Percentiles rank a stretch among this genome's conserved stretches.
These are phyloP conservation scores for Solanum chilense DNA, from an alignment of 257 asterid genomes.

Conservation along the genomic window DNA sequence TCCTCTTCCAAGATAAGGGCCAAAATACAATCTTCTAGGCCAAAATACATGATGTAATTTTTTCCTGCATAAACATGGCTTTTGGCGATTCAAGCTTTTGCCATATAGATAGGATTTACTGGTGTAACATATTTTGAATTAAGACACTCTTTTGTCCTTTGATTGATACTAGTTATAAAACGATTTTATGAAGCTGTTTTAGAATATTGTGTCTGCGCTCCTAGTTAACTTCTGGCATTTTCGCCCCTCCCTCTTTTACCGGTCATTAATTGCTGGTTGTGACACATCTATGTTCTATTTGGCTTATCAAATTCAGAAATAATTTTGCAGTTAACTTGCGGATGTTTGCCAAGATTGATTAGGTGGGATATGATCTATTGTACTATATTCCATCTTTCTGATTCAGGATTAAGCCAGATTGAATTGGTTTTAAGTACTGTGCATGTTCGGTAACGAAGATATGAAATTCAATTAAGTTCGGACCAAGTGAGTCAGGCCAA, in stretches of 20 bases:
- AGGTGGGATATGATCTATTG: not conserved
- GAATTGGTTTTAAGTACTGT: not conserved
- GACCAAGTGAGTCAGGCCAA: not conserved
- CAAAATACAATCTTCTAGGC: not conserved
- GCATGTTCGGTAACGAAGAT: not conserved
- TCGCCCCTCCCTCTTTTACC: not conserved
- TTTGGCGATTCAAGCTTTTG: not conserved
- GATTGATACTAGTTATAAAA: not conserved
- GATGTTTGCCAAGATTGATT: not conserved
- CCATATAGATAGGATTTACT: not conserved
- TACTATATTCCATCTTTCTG: not conserved
- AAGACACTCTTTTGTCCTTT: not conserved
- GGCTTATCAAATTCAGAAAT: not conserved
- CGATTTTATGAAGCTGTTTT: not conserved
- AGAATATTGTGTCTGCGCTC: not conserved
- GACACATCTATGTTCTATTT: not conserved
- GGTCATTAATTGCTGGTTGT: not conserved
- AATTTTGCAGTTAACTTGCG: not conserved
- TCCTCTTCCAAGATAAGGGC: slow-evolving; percentile 36
- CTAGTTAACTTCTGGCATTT: not conserved
- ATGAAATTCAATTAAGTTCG: not conserved
- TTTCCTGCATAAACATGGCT: not conserved
- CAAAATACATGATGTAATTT: not conserved
- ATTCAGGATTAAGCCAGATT: not conserved
- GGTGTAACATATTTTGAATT: not conserved